These are phyloP conservation scores for Geranium brycei DNA, from an alignment of 345 rosid species.

Conservation along the genomic window DNA sequence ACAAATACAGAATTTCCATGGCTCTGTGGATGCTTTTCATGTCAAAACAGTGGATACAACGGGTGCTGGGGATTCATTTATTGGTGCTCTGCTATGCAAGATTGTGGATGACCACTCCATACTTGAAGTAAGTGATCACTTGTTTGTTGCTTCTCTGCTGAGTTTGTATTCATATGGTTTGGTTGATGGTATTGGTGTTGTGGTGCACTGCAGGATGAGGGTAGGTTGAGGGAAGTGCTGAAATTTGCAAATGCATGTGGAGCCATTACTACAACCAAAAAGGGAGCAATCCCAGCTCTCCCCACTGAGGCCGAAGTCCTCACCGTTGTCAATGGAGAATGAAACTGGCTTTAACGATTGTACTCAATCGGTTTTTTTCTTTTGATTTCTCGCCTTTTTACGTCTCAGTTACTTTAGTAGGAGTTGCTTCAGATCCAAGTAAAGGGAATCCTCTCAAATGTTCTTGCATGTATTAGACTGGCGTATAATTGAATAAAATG, in stretches of 20 bases:
- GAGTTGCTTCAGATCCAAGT: no score
- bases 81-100: conserved; percentile 78
- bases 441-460: no score
- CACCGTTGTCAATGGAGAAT: conserved; percentile 20
- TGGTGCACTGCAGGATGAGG: conserved; percentile 40
- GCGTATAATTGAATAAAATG: no score
- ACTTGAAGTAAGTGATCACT: conserved; percentile 38
- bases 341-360: background rate
- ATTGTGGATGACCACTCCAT: conserved; percentile 58
- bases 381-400: background rate
- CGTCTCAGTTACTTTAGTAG: no score
- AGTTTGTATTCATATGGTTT: no score
- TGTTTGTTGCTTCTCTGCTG: background rate
- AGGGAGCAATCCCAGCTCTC: conserved; percentile 97
- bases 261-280: conserved; percentile 92
- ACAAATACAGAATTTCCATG: conserved; percentile 49
- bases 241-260: conserved; percentile 86
- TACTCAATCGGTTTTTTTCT: background rate
- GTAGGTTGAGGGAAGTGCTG: conserved; percentile 57
- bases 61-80: conserved; percentile 91
- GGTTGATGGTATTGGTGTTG: no score
- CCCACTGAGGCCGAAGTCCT: conserved; percentile 53
- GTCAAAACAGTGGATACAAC: conserved; percentile 79
- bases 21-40: conserved; percentile 65
- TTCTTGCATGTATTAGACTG: no score